phyloP scores from a whole-genome alignment of 2,329 filamentous ascomycete genomes.

The Corynespora cassiicola region DNA sequence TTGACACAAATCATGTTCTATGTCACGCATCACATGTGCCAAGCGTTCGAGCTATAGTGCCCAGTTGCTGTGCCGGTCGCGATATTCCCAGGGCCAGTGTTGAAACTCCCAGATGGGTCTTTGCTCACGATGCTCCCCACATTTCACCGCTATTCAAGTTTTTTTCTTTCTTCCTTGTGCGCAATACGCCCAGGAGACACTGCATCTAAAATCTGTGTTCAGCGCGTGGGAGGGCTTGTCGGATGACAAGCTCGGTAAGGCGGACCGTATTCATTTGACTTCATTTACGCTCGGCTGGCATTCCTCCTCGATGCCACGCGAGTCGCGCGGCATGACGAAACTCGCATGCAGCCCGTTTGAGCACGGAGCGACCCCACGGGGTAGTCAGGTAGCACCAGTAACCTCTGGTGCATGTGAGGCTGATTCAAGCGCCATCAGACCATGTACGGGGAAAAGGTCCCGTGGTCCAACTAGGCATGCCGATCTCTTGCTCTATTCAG shows the following conservation, averaged over 20 bases:
- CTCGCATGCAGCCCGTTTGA: constrained; percentile 4
- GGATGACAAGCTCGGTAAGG: constrained; percentile 12
- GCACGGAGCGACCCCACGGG: constrained; percentile 10
- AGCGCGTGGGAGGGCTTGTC: no score
- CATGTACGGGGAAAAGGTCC: no score
- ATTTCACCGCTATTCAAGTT: not conserved
- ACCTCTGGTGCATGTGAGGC: constrained; percentile 1
- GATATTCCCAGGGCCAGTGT: no score
- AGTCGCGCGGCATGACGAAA: not conserved
- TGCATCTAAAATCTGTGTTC: not conserved
- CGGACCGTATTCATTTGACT: constrained; percentile 19
- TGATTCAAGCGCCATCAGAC: no score
- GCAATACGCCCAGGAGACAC: no score
- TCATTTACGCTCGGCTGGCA: constrained; percentile 10
- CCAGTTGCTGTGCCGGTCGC: no score
- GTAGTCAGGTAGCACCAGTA: constrained; percentile 5
- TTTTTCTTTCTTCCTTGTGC: no score
- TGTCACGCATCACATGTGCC: no score
- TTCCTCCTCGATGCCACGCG: not conserved
- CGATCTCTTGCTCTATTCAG: no score
- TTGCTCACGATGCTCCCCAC: constrained; percentile 2
- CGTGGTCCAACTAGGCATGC: constrained; percentile 2
- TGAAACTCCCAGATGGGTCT: no score
- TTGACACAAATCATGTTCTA: no score
- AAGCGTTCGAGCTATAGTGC: no score